Percentiles rank a stretch among this genome's conserved stretches.
Evolutionary conservation across 306 rosid genomes (phyloP).

Genomic region (Mimosa pudica): DNA sequence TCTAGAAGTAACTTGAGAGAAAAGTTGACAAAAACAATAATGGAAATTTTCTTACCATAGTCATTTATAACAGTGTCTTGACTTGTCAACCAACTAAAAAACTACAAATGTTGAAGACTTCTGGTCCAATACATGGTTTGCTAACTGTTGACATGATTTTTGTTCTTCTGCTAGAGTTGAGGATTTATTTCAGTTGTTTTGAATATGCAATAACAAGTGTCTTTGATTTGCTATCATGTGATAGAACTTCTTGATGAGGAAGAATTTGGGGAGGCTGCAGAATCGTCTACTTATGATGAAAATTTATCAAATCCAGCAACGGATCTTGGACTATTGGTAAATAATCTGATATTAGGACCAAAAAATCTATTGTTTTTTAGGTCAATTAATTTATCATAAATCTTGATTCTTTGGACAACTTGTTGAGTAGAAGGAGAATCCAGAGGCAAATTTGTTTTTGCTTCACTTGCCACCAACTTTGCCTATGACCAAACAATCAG

Average conservation of each 20-base stretch:
- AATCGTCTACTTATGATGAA: conserved; percentile 56
- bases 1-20: conserved; percentile 5
- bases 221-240: conserved; percentile 30
- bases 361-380: conserved; percentile 2
- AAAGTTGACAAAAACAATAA: conserved; percentile 1
- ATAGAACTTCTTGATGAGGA: conserved; percentile 68
- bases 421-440: conserved; percentile 71
- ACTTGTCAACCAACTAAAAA: background rate
- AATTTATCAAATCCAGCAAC: conserved; percentile 42
- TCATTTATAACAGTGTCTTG: background rate
- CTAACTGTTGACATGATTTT: background rate
- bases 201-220: conserved; percentile 21
- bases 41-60: conserved; percentile 13
- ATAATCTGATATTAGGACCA: conserved; percentile 24
- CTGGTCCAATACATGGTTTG: conserved; percentile 16
- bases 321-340: conserved; percentile 77
- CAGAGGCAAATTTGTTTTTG: conserved; percentile 59
- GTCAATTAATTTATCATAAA: conserved; percentile 26
- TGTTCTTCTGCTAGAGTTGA: conserved; percentile 10
- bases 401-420: conserved; percentile 30
- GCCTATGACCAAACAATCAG: conserved; percentile 50
- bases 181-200: conserved; percentile 19
- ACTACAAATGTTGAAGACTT: background rate
- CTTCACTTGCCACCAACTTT: conserved; percentile 58
- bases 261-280: conserved; percentile 70